Base-by-base conservation (phyloP, 805 yeast species). In the Wickerhamomyces chambardii region DNA sequence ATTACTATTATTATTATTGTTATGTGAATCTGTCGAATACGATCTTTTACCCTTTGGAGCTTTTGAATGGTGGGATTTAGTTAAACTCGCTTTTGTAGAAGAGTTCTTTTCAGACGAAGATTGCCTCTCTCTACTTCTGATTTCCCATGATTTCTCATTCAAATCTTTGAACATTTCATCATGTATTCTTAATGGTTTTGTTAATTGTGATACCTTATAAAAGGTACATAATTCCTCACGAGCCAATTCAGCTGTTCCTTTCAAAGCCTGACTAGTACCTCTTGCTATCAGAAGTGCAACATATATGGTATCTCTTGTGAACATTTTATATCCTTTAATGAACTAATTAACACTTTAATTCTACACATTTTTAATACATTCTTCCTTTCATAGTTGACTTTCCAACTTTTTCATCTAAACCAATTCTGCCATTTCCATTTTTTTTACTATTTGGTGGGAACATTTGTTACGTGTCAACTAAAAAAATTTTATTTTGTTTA, bases 161-260 rank as follows among this genome's bases (percentile, higher is more conserved):
- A 47, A 38, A 15, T 46, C 50, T 2, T 29, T 34, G 30, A 30
- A 47, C 52, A 47, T 51, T 32, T 50, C 53, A 35, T 51, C 49
- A 33, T 51, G 44, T 9, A 44, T 41, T 30, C 56, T 32, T 12
- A 45, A 34, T 8, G 42, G 34, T 32, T 44, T 50, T 2, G 51
- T 47, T 19, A 51, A 35, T 2, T 38, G 15, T 1, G 56, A 51
- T 2, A 48, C 40, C 16, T 32, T 43, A 40, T 48, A 48, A 34
- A 40, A 50, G 17, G 37, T 40, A 18, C 42, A 40, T 15, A 35
- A 30, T 21, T 41, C 44, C 12, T 36, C 19, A 25, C 29, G 39
- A 6, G 34, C 38, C 12, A 48, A 24, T 3, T 29, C 21, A 1
- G 33, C 35, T 10, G 44, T 35, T 16, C 44, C 51, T 28, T 28